A percentile compares a stretch with the other conserved stretches of the same genome.
Conservation (phyloP, 1,139 yeast genomes). For the Meyerozyma guilliermondii region DNA sequence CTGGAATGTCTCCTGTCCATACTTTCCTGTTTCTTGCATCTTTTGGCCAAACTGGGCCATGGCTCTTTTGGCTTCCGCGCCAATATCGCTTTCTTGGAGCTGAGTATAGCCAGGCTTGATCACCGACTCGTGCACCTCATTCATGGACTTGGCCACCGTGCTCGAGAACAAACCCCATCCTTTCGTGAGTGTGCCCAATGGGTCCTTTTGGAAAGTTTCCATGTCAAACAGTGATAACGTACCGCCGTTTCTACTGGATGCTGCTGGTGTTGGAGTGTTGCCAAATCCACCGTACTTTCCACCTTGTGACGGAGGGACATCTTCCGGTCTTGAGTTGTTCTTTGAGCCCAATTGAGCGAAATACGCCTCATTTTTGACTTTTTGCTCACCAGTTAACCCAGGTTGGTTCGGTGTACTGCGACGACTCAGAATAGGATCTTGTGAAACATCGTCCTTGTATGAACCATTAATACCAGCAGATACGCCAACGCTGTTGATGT, state of each 20-base stretch:
- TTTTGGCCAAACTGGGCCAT: conserved; percentile 94
- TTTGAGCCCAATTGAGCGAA: conserved; percentile 73
- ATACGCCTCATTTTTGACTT: conserved; percentile 68
- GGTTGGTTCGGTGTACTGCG: conserved; percentile 29
- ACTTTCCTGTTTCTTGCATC: conserved; percentile 83
- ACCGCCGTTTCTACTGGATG: conserved; percentile 24
- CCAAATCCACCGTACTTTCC: conserved; percentile 94
- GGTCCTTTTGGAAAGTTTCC: conserved; percentile 79
- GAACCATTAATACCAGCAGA: conserved; percentile 7
- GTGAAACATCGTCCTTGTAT: conserved; percentile 19
- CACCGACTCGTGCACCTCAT: conserved; percentile 81
- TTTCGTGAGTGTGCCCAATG: conserved; percentile 78
- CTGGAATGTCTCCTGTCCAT: conserved; percentile 62
- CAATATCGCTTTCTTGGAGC: conserved; percentile 73
- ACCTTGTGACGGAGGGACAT: conserved; percentile 89
- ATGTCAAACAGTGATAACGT: conserved; percentile 54
- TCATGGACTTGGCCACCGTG: conserved; percentile 76
- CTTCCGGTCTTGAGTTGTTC: conserved; percentile 69
- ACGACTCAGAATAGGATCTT: conserved; percentile 38
- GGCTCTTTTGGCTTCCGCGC: conserved; percentile 80
- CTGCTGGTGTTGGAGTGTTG: conserved; percentile 55
- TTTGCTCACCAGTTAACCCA: conserved; percentile 32
- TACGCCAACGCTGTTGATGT: conserved; percentile 9
- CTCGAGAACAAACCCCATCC: conserved; percentile 94
- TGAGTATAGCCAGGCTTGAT: conserved; percentile 85